Evolutionary conservation across 2,329 filamentous ascomycete genomes (phyloP), one percentile per base, ranked within the genome.

Genomic region (Penicillium sp.): DNA sequence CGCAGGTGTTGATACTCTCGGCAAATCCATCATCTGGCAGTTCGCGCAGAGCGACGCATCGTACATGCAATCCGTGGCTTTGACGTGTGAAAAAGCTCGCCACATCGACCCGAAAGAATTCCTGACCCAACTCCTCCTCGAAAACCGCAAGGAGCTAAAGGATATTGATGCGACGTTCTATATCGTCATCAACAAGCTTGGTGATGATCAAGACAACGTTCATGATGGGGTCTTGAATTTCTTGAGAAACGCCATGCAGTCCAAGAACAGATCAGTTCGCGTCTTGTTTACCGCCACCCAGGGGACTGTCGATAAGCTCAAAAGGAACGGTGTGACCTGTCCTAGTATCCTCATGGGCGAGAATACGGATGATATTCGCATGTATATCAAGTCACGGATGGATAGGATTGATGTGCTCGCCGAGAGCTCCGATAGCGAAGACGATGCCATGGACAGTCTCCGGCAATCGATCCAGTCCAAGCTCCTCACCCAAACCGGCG

Each of bases 381-480:
- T 58, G 44, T 66, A 56, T 36, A 64, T 62, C 31, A 49, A 63
- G 35, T 46, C 53, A 9, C 54, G 55, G n/a, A 63, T 67, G 60
- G 56, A 67, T 24, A 48, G 22, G 7, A 63, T 67, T 38, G 63
- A 65, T 39, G 56, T 57, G 1, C 51, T 68, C 38, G 60, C 53
- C 35, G 61, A 64, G 25, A 58, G 51, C 4, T 62, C 53, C 38
- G 61, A 64, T 22, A 56, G 51, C 4, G 39, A 44, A 16, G 55
- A 57, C 1, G 30, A 52, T 11, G 53, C 53, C 1, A 58, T 67
- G 18, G 24, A 50, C 4, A 62, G 57, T 33, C 47, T 66, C 3
- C 55, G 61, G 25, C 41, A 56, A 6, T 57, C 56, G 20, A 62
- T 66, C 38, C 48, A 54, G 10, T 48, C 51, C 5, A 57, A 40